phyloP scores from a whole-genome alignment of 2,329 filamentous ascomycete genomes.

The Neocatenulostroma microsporum region DNA sequence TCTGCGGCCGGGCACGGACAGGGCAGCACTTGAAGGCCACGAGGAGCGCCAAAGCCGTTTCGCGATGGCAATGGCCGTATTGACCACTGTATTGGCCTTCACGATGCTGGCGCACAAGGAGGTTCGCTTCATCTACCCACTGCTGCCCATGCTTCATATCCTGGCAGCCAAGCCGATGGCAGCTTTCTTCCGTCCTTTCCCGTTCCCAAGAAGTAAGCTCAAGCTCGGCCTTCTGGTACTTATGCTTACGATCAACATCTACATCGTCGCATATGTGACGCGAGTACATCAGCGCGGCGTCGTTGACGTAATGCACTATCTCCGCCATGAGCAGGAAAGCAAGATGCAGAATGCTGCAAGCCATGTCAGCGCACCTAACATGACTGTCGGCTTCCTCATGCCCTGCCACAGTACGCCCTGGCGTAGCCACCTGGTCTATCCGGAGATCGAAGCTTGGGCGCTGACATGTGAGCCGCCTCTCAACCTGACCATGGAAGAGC shows the following conservation, averaged over 20 bases:
- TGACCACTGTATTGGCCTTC: constrained; percentile 55
- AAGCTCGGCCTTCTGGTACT: constrained; percentile 47
- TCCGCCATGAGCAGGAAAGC: constrained; percentile 54
- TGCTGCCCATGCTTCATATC: constrained; percentile 78
- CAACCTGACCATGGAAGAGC: constrained; percentile 53
- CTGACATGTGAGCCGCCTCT: constrained; percentile 87
- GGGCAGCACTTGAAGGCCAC: constrained; percentile 20
- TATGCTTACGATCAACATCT: constrained; percentile 58
- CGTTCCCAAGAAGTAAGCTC: constrained; percentile 13
- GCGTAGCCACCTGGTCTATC: constrained; percentile 77
- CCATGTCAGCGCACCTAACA: constrained; percentile 27
- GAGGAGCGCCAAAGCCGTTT: constrained; percentile 24
- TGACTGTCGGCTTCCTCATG: constrained; percentile 76
- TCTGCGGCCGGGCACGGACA: constrained; percentile 14
- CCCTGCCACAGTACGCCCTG: constrained; percentile 95
- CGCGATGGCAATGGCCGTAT: constrained; percentile 49
- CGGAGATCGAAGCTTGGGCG: constrained; percentile 69
- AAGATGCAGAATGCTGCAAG: constrained; percentile 12
- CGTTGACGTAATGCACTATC: constrained; percentile 62
- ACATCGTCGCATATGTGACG: constrained; percentile 66
- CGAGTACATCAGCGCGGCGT: constrained; percentile 74
- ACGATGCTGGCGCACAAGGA: constrained; percentile 90
- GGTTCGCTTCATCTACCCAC: constrained; percentile 90
- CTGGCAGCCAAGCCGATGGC: constrained; percentile 62
- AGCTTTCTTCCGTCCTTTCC: constrained; percentile 51